Evolutionary conservation across 352 stramenopile species (phyloP), one percentile per base, ranked within the genome.

Genomic region (Globisporangium alternatum): DNA sequence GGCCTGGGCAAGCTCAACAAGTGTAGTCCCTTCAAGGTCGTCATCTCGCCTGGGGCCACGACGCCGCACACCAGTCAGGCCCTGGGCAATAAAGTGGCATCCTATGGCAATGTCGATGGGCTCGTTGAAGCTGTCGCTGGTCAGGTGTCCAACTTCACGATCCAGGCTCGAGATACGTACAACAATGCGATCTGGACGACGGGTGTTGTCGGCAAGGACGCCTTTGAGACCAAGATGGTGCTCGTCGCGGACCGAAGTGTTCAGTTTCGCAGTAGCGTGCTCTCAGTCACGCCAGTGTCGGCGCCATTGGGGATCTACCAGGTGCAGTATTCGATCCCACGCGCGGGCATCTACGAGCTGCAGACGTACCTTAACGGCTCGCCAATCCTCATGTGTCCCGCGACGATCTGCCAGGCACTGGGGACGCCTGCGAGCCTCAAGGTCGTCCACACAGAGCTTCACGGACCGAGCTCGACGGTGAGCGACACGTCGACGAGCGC

Each of bases 101-200:
- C 72, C 0, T 90, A 89, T 28, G 81, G 80, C 22, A 74, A 83
- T 1, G 76, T 98, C 39, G 89, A 99, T 63, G 84, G 79, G 30
- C 67, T 98, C 28, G 72, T 96, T 13, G 92, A 98, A 77, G 94
- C 91, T 6, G 88, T 97, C 7, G 94, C 95, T 13, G 97, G 97
- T 5, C 81, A 93, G 12, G 90, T 91, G 10, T 89, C 90, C 6
- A 97, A 93, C 67, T 97, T 99, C 67, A 96, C 89, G n/a, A 97
- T 99, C 55, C 94, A 98, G 67, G 84, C 96, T 2, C 96, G 97
- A 39, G 97, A 99, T 70, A 95, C 93, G 0, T 98, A 97, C 71
- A 81, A 78, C 2, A 99, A 99, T 65, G 74, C 25, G 30, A 74
- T 66, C 43, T 70, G 51, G 77, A 77, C 22, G 60, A 81, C 65